Conservation (phyloP, 805 yeast species). For the Candida maris region DNA sequence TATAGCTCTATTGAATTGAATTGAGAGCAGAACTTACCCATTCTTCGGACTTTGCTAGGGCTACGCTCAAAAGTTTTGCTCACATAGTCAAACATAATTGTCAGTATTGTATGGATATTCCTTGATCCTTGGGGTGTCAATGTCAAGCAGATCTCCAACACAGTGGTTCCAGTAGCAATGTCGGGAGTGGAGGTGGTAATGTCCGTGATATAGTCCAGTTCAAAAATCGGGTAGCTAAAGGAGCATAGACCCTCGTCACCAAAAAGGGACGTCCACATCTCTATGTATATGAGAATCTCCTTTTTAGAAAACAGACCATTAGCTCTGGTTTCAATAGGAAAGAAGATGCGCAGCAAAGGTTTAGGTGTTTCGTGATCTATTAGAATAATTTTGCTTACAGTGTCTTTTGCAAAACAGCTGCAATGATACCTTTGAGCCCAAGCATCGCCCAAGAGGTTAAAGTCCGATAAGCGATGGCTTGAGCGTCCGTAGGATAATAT, state of each 20-base stretch:
- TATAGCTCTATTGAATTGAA: constrained; percentile 43
- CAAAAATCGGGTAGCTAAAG: constrained; percentile 38
- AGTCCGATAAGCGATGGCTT: too few relatives aligned
- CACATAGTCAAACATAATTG: constrained; percentile 33
- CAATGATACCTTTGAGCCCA: constrained; percentile 24
- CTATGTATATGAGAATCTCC: constrained; percentile 31
- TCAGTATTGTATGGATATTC: constrained; percentile 33
- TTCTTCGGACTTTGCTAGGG: constrained; percentile 14
- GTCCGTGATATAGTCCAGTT: constrained; percentile 33
- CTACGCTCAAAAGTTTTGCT: constrained; percentile 12
- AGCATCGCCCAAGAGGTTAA: constrained; percentile 8
- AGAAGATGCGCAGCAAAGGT: constrained; percentile 42
- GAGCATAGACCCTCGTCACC: constrained; percentile 63
- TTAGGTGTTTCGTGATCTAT: constrained; percentile 32
- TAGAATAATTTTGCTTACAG: constrained; percentile 31
- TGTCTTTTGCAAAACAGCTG: constrained; percentile 19
- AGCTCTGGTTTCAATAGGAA: constrained; percentile 24
- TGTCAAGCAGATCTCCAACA: constrained; percentile 46
- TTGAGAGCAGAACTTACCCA: constrained; percentile 46
- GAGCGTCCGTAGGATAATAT: background rate
- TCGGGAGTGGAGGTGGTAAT: constrained; percentile 36
- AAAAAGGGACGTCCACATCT: constrained; percentile 52
- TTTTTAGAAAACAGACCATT: constrained; percentile 11
- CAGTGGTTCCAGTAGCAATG: constrained; percentile 15
- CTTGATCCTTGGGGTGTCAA: constrained; percentile 46